Evolutionary conservation across 495 filamentous ascomycete genomes (phyloP).

Genomic region (Hyaloscypha bicolor): DNA sequence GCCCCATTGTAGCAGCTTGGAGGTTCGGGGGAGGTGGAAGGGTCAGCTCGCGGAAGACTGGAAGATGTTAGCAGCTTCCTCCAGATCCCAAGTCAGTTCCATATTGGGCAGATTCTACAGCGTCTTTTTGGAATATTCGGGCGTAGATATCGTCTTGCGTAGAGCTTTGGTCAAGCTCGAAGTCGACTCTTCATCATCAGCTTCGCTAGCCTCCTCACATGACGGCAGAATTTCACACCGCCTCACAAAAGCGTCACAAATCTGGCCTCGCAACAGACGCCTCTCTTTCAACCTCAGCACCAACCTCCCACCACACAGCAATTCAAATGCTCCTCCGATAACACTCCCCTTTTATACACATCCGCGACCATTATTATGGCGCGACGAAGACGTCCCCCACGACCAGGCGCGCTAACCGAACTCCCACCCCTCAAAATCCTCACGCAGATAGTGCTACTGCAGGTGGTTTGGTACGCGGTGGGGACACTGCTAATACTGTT

Average conservation of each 20-base stretch:
- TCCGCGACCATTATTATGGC: slow-evolving; percentile 34
- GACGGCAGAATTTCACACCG: slow-evolving; percentile 3
- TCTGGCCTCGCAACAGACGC: background rate
- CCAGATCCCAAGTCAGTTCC: background rate
- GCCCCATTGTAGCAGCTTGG: slow-evolving; percentile 18
- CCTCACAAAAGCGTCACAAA: background rate
- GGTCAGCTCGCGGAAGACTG: background rate
- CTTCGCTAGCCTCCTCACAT: slow-evolving; percentile 7
- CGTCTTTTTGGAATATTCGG: background rate
- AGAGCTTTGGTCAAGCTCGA: background rate
- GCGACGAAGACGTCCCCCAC: slow-evolving; percentile 74
- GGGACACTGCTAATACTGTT: slow-evolving; percentile 82
- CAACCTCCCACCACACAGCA: background rate
- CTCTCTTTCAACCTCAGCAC: background rate
- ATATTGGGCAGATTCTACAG: background rate
- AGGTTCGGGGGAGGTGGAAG: background rate
- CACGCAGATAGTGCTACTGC: slow-evolving; percentile 84
- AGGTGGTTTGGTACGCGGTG: slow-evolving; percentile 77
- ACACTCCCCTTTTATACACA: slow-evolving; percentile 2
- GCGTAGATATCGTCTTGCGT: background rate
- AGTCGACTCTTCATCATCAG: background rate
- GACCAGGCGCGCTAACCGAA: slow-evolving; percentile 76
- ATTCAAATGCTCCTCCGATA: slow-evolving; percentile 19
- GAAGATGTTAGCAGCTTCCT: background rate
- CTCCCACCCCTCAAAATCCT: slow-evolving; percentile 84